phyloP scores from a whole-genome alignment of 2,329 filamentous ascomycete genomes.

The Botrytis porri region DNA sequence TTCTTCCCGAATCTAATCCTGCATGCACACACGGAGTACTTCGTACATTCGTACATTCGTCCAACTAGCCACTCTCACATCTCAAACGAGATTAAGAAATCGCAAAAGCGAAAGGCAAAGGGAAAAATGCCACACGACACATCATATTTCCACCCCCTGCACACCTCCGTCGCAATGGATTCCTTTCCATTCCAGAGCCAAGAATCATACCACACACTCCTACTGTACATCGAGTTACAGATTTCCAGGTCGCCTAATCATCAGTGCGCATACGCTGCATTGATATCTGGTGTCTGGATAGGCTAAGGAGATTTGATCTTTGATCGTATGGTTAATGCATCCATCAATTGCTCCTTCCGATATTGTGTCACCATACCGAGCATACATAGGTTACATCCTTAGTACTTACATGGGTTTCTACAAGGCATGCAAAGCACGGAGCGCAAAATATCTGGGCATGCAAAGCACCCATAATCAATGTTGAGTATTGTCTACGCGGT shows the following conservation, averaged over 20 bases:
- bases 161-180: neutral
- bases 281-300: neutral
- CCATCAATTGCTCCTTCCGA: constrained; percentile 6
- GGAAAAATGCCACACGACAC: constrained; percentile 5
- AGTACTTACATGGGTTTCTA: neutral
- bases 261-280: neutral
- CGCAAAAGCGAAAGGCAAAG: neutral
- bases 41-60: neutral
- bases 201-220: neutral
- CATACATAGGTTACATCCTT: too few relatives aligned
- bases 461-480: neutral
- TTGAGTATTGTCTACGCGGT: neutral
- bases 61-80: neutral
- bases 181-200: neutral
- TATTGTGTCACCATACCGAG: neutral
- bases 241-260: constrained; percentile 3
- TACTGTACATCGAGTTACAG: neutral
- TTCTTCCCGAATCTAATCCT: constrained; percentile 9
- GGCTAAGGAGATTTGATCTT: neutral
- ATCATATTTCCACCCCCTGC: constrained; percentile 14
- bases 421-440: neutral
- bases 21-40: neutral
- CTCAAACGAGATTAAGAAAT: neutral
- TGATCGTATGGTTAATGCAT: constrained; percentile 1
- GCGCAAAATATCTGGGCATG: neutral